These are phyloP conservation scores for Exophiala mesophila DNA, from an alignment of 2,329 filamentous ascomycete genomes.

Conservation along the genomic window DNA sequence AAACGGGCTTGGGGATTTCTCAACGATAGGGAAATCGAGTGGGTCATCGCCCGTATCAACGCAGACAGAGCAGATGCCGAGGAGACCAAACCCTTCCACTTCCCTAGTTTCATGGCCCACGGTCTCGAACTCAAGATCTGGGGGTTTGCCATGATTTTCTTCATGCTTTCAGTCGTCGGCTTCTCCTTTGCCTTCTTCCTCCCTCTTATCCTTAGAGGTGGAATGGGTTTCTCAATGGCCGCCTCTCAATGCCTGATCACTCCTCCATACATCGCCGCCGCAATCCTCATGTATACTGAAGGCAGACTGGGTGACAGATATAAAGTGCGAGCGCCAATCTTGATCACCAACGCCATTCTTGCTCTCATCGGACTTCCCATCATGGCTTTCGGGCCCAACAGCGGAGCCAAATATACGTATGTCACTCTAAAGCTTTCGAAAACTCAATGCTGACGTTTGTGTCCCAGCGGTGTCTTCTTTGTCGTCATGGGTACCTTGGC, in stretches of 20 bases:
- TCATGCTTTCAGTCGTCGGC: too few species aligned
- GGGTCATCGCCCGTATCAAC: slow-evolving; percentile 35
- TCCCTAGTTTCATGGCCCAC: too few species aligned
- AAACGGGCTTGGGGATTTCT: slow-evolving; percentile 29
- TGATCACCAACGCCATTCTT: slow-evolving; percentile 14
- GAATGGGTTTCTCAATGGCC: slow-evolving; percentile 33
- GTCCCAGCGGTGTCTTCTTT: slow-evolving; percentile 53
- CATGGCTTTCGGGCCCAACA: slow-evolving; percentile 15
- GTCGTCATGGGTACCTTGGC: slow-evolving; percentile 27
- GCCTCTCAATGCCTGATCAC: slow-evolving; percentile 31
- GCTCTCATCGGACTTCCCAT: slow-evolving; percentile 18
- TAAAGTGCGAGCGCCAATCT: slow-evolving; percentile 17
- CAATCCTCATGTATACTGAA: slow-evolving; percentile 29
- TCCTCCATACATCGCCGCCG: slow-evolving; percentile 34
- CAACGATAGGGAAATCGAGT: slow-evolving; percentile 23
- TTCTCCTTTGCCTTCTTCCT: slow-evolving; percentile 37
- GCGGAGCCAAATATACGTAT: slow-evolving; percentile 15
- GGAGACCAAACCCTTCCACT: slow-evolving; percentile 27
- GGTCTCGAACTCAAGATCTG: slow-evolving; percentile 34
- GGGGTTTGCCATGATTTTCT: slow-evolving; percentile 1
- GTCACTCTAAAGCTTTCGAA: too few species aligned
- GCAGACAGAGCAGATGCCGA: slow-evolving; percentile 34
- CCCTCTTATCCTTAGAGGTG: slow-evolving; percentile 34
- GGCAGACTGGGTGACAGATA: slow-evolving; percentile 25
- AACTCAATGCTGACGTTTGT: slow-evolving; percentile 67